Evolutionary conservation across 2,329 filamentous ascomycete genomes (phyloP), one percentile per base, ranked within the genome.

Genomic region (Neofusicoccum ribis): DNA sequence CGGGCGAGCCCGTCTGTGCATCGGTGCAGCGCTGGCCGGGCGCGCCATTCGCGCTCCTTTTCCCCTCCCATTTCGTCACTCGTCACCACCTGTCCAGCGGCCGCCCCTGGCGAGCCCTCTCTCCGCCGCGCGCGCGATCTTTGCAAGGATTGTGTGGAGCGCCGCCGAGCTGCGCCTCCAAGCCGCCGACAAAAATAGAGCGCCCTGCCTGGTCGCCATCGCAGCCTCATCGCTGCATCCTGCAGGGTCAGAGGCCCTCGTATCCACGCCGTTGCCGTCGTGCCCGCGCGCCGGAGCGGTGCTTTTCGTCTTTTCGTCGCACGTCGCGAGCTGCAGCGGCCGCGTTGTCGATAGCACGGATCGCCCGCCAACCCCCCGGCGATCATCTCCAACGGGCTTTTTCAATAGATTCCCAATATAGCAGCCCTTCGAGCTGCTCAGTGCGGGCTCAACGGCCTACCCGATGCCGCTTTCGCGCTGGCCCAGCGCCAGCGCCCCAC

Each of bases 341-440:
- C 9, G 58, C 43, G 34, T 31, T 31, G 27, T 31, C 27, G 27
- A 31, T 31, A 31, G 27, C 27, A 31, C 27, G 27, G 27, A 31
- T 31, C 27, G 27, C 27, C 27, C 27, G 27, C 6, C 43, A 59
- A 23, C 8, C 56, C 56, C 27, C 43, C 56, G 56, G 56, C 56
- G 56, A 60, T 60, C 56, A 36, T 60, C 56, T 47, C 31, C 56
- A 60, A 60, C 43, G 56, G 56, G 27, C 17, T 46, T 60, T 60
- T 60, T 31, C 56, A 60, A 60, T 60, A 60, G 56, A 47, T 37
- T 60, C 56, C 56, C 56, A 60, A 60, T 60, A 60, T 60, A 60
- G 56, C 56, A 60, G 41, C 43, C 34, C 56, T 60, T 47, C 41
- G 20, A 15, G 37, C 15, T 15, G 54, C 54, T 17, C 54, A n/a